A percentile compares a stretch with the other conserved stretches of the same genome.
phyloP scores from a whole-genome alignment of 140 eudicot genomes.

The Flaveria floridana region DNA sequence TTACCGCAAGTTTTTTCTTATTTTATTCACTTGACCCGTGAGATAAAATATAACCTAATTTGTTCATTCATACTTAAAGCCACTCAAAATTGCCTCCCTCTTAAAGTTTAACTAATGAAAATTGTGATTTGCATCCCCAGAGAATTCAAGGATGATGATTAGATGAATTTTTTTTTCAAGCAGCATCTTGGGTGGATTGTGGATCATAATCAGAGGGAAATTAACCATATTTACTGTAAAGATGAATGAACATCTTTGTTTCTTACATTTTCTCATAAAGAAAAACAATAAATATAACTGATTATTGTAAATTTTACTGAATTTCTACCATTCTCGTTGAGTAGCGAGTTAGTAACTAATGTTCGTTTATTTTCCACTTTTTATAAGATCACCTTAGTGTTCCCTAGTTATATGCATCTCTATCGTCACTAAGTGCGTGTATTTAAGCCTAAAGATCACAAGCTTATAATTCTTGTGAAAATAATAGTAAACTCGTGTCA shows the following conservation, averaged over 20 bases:
- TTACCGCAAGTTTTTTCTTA: too few species aligned
- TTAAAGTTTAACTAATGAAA: too few species aligned
- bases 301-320: conserved; percentile 10
- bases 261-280: conserved; percentile 7
- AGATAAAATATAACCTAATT: too few species aligned
- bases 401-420: too few species aligned
- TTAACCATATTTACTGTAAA: conserved; percentile 32
- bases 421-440: too few species aligned
- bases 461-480: too few species aligned
- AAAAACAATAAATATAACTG: background rate
- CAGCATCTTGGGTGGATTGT: conserved; percentile 15
- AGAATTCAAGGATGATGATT: conserved; percentile 97
- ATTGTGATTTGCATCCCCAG: conserved; percentile 40
- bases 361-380: conserved; percentile 8
- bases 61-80: too few species aligned
- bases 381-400: background rate
- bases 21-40: too few species aligned
- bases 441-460: too few species aligned
- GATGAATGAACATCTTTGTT: conserved; percentile 34
- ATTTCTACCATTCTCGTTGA: conserved; percentile 19
- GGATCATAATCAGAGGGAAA: conserved; percentile 29
- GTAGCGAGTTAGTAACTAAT: conserved; percentile 17
- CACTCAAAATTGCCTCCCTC: too few species aligned
- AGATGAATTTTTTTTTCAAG: conserved; percentile 9
- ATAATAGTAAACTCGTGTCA: too few species aligned